A percentile compares a stretch with the other conserved stretches of the same genome.
These are phyloP conservation scores for Furcasterigmium sp. DNA, from an alignment of 2,329 filamentous ascomycete species.

Conservation along the genomic window DNA sequence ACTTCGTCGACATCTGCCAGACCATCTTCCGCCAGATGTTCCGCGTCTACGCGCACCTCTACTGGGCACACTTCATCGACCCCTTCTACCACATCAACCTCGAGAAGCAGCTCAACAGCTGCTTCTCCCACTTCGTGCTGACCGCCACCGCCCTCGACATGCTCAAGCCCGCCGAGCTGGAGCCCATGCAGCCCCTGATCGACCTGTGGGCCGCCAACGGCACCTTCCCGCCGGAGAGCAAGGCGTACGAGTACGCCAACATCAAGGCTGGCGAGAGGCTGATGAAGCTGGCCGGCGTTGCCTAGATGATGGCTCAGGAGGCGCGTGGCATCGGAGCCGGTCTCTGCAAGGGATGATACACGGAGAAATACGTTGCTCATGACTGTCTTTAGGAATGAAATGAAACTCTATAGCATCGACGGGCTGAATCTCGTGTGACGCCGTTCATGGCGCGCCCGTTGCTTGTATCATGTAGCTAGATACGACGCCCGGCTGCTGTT, in stretches of 20 bases:
- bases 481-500: too few relatives aligned
- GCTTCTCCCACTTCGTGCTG: conserved; percentile 79
- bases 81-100: conserved; percentile 80
- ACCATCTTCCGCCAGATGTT: conserved; percentile 98
- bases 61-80: conserved; percentile 90
- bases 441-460: background rate
- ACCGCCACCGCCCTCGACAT: conserved; percentile 78
- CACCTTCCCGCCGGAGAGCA: conserved; percentile 73
- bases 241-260: conserved; percentile 62
- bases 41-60: conserved; percentile 94
- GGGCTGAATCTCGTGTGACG: background rate
- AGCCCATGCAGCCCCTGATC: conserved; percentile 92
- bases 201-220: conserved; percentile 89
- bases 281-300: conserved; percentile 39
- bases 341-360: background rate
- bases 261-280: conserved; percentile 54
- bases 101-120: conserved; percentile 79
- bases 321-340: background rate
- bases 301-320: conserved; percentile 2
- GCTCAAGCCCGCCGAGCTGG: conserved; percentile 81
- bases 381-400: background rate
- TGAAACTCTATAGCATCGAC: too few relatives aligned
- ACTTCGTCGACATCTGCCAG: conserved; percentile 86
- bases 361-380: background rate
- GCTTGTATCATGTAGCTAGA: too few relatives aligned